Evolutionary conservation across 139 green algal genomes (phyloP).

Genomic region (Chlorella sp.): DNA sequence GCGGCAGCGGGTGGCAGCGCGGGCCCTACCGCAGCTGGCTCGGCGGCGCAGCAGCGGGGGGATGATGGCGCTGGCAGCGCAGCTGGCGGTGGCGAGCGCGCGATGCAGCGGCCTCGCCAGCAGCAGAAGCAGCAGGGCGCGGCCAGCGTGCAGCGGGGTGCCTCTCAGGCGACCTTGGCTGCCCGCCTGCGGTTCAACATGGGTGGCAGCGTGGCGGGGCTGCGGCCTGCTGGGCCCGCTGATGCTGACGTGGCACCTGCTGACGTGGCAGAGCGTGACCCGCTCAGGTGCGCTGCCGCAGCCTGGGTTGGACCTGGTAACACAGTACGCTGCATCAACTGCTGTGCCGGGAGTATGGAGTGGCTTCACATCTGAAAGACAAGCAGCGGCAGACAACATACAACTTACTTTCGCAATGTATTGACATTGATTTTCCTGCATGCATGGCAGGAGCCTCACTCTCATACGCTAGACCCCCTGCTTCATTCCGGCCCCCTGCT

Average conservation of each 20-base stretch:
- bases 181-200: slow-evolving; percentile 37
- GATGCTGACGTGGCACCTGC: not conserved
- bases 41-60: too few relatives aligned
- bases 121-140: slow-evolving; percentile 3
- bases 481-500: not conserved
- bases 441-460: not conserved
- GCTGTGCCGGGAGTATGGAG: too few relatives aligned
- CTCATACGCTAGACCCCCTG: not conserved
- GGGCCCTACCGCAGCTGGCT: not conserved
- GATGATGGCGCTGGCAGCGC: too few relatives aligned
- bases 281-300: slow-evolving; percentile 8
- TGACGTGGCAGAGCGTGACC: slow-evolving; percentile 28
- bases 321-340: too few relatives aligned
- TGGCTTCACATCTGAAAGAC: not conserved
- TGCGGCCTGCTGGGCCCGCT: not conserved
- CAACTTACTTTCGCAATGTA: too few relatives aligned
- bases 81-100: not conserved
- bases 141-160: not conserved
- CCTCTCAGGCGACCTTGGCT: not conserved
- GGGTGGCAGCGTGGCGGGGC: not conserved
- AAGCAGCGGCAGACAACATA: not conserved
- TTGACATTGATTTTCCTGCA: not conserved
- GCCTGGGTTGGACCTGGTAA: too few relatives aligned
- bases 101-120: not conserved
- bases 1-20: not conserved